These are phyloP conservation scores for Hyaloscypha bicolor DNA, from an alignment of 495 filamentous ascomycete species.

Conservation along the genomic window DNA sequence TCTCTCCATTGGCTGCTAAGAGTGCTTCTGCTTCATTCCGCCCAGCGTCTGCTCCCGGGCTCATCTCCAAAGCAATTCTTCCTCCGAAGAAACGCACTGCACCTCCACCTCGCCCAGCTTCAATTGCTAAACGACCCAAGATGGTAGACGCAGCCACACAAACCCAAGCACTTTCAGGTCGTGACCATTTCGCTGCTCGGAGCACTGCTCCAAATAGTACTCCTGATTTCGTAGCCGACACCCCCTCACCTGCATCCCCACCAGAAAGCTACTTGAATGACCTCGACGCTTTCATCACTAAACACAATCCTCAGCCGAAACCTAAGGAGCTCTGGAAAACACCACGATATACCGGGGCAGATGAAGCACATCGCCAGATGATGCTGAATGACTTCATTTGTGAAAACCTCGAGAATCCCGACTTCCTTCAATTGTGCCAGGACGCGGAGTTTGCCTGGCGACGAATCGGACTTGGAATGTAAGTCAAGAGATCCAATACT, in stretches of 20 bases:
- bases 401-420: slow-evolving; percentile 41
- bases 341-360: slow-evolving; percentile 37
- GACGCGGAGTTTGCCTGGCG: slow-evolving; percentile 44
- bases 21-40: slow-evolving; percentile 12
- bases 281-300: slow-evolving; percentile 27
- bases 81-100: slow-evolving; percentile 23
- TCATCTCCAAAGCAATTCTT: slow-evolving; percentile 26
- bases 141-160: slow-evolving; percentile 35
- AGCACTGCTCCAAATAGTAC: background rate
- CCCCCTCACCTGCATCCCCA: slow-evolving; percentile 10
- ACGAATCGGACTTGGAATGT: slow-evolving; percentile 42
- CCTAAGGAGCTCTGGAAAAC: slow-evolving; percentile 27
- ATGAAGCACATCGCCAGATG: slow-evolving; percentile 36
- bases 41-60: slow-evolving; percentile 21
- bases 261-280: slow-evolving; percentile 24
- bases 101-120: slow-evolving; percentile 15
- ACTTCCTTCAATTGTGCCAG: slow-evolving; percentile 45
- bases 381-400: slow-evolving; percentile 45
- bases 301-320: slow-evolving; percentile 22
- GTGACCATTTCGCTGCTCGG: slow-evolving; percentile 11
- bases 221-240: slow-evolving; percentile 1
- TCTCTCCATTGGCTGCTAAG: slow-evolving; percentile 28
- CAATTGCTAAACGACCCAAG: slow-evolving; percentile 26
- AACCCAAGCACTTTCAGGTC: slow-evolving; percentile 17
- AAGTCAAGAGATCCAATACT: slow-evolving; percentile 1